Evolutionary conservation across 805 yeast genomes (phyloP), one percentile per base, ranked within the genome.

Genomic region (Helenozyma baotianmanensis): DNA sequence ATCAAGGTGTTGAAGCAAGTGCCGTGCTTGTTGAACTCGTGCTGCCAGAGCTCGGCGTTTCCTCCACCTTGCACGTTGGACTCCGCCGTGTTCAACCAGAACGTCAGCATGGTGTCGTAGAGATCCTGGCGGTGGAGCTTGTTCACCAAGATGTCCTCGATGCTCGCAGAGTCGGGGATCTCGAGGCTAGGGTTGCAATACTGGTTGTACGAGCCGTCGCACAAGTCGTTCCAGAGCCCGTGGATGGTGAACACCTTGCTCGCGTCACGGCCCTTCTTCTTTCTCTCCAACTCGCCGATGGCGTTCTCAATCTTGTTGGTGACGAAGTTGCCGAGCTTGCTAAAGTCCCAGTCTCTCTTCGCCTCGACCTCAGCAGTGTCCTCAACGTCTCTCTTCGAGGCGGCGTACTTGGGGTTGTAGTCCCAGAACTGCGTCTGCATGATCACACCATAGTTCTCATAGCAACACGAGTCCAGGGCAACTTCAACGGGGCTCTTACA

Each of bases 351-450:
- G 24, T 22, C 24, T 22, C 24, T 22, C n/a, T 22, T 22, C 6
- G 6, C n/a, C n/a, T n/a, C n/a, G n/a, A n/a, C n/a, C n/a, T n/a
- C 12, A 11, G 34, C 25, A 12, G 24, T 27, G 19, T 30, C 23
- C 21, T 17, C 21, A 25, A 25, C 21, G 24, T 23, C 21, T 22
- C 30, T 37, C 21, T 39, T 46, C 14, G 32, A 18, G 4, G 24
- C 24, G 23, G 40, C 35, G 26, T 38, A 47, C 17, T 27, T 39
- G 1, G 92, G 89, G 39, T 65, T 60, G 52, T 82, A 83, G 58
- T 89, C 95, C 97, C 97, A 89, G 62, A 89, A 88, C 54, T 89
- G 97, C 0, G 97, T 84, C 53, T 77, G 83, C 33, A 89, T 58
- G 23, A 89, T 64, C 11, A 86, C 69, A 4, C 97, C 97, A 29